Base-by-base conservation (phyloP, 805 yeast species). In the Pichia scutulata region DNA sequence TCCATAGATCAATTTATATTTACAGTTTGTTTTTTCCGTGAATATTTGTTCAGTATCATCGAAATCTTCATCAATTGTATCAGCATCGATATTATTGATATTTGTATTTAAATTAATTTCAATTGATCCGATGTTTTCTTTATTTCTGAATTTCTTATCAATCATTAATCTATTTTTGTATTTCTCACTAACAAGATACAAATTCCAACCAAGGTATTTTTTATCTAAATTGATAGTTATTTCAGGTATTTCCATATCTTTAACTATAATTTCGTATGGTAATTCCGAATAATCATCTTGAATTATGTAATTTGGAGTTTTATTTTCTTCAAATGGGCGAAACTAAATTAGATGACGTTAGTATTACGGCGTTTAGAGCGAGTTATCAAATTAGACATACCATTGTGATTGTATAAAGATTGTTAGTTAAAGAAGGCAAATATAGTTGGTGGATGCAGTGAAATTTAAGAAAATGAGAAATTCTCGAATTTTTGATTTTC, bases 251-350 rank as follows among this genome's bases (percentile, higher is more conserved):
- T 50, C 52, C n/a, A 46, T 50, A 7, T 50, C 46, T 39, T 46
- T 45, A 2, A 12, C 4, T 14, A 28, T 42, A 26, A 50, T n/a
- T n/a, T 50, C 52, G n/a, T 39, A 50, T 21, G 52, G 44, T 19
- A 50, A 24, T 24, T 46, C 49, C 2, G 42, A 25, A 23, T n/a
- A 50, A 26, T 50, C 52, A 46, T 50, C 52, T 40, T 71, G 73
- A 22, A 78, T 53, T 12, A 70, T 60, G 57, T 77, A 79, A 52
- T 80, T 70, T 8, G 81, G 78, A 8, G 70, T 61, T 44, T 71
- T 70, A 22, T 59, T 57, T 23, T 75, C 79, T 42, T 69, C 70
- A 68, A 74, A 70, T 39, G 78, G 81, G 67, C 75, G 74, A 46
- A 77, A 66, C 77, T 73, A 47, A n/a, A 33, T 16, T 25, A 23